Percentiles rank a stretch among this genome's conserved stretches.
These are phyloP conservation scores for Plasmodium berghei DNA, from an alignment of 169 alveolate genomes.

Conservation along the genomic window DNA sequence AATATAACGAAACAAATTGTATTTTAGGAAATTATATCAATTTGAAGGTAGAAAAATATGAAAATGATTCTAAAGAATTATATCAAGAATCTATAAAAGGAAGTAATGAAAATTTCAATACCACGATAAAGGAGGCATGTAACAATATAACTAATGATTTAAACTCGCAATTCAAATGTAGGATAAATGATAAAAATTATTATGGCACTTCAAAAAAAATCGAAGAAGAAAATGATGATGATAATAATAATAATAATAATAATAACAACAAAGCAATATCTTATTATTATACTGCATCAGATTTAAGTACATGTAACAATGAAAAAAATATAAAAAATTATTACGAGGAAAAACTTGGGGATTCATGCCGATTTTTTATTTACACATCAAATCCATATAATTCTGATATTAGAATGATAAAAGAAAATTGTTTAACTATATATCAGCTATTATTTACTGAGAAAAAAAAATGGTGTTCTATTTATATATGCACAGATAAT, in stretches of 20 bases:
- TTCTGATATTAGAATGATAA: constrained; percentile 33
- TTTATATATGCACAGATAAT: constrained; percentile 40
- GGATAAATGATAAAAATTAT: neutral
- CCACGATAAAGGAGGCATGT: too few relatives aligned
- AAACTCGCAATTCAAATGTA: too few relatives aligned
- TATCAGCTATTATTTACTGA: constrained; percentile 40
- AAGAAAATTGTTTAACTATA: constrained; percentile 60
- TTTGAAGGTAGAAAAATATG: neutral
- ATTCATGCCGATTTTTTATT: constrained; percentile 53
- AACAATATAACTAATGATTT: too few relatives aligned
- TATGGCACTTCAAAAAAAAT: neutral
- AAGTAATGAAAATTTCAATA: neutral
- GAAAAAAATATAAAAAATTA: neutral
- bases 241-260: neutral
- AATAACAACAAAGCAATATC: neutral
- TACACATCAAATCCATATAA: constrained; percentile 40
- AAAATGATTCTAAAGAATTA: neutral
- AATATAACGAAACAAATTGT: neutral
- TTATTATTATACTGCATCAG: neutral
- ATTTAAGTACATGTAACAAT: neutral
- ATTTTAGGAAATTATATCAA: neutral
- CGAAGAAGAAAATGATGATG: neutral
- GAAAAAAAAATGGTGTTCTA: constrained; percentile 46
- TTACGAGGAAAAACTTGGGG: constrained; percentile 46
- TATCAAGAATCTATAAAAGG: neutral